A percentile compares a stretch with the other conserved stretches of the same genome.
Conservation (phyloP, 78 protist species). For the Creolimax fragrantissima region DNA sequence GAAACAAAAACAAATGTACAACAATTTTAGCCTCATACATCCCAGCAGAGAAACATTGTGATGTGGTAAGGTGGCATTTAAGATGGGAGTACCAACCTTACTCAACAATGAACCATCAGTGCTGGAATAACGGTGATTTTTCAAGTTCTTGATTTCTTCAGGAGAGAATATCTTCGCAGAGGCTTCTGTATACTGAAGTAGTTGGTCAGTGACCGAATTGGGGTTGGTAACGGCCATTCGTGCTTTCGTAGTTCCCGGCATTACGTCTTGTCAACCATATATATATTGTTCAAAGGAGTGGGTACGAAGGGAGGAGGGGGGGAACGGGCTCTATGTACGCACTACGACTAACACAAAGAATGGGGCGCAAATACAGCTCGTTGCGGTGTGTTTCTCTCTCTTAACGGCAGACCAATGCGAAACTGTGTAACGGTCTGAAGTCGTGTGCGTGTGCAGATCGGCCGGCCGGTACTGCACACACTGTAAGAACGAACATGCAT, state of each 20-base stretch:
- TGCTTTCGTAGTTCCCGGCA: not conserved
- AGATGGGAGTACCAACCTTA: not conserved
- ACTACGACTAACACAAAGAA: too few species aligned
- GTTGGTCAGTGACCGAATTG: not conserved
- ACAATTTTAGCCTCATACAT: not conserved
- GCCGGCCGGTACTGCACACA: too few species aligned
- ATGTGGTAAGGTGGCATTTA: not conserved
- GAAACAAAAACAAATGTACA: not conserved
- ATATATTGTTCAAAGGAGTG: too few species aligned
- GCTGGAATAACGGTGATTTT: not conserved
- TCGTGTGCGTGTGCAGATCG: too few species aligned
- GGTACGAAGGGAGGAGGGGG: too few species aligned
- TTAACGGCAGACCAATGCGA: too few species aligned
- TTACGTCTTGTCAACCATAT: too few species aligned
- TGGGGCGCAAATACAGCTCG: too few species aligned
- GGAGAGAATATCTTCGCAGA: not conserved
- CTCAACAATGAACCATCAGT: not conserved
- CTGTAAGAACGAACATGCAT: too few species aligned
- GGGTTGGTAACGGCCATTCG: not conserved
- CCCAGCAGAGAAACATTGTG: not conserved
- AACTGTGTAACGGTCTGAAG: too few species aligned
- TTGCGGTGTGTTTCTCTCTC: too few species aligned
- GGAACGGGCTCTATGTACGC: too few species aligned
- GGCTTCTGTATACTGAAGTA: not conserved
- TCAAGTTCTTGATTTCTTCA: not conserved